Conservation (phyloP, 768 basidiomycete species). For the Ramaria rubella region DNA sequence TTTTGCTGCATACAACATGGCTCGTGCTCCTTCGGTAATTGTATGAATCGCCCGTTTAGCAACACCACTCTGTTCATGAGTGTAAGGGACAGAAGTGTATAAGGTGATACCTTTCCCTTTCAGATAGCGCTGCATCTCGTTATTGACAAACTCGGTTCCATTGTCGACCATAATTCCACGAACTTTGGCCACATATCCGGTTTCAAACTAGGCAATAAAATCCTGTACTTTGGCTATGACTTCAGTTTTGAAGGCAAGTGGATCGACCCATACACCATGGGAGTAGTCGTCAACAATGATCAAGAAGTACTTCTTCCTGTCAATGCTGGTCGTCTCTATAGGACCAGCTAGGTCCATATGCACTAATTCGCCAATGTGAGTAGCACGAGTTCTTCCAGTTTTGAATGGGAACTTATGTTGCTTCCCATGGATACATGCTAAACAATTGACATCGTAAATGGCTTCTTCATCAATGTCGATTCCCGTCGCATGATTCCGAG, state of each 20-base stretch:
- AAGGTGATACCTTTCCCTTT: too few relatives aligned
- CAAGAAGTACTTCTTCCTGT: too few relatives aligned
- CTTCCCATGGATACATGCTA: too few relatives aligned
- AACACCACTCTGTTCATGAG: conserved; percentile 1
- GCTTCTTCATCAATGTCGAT: neutral
- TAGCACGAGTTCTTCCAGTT: neutral
- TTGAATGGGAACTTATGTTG: too few relatives aligned
- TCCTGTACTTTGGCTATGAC: neutral
- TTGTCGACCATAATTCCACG: conserved; percentile 16
- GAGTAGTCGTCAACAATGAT: neutral
- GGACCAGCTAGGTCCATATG: neutral
- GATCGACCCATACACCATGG: neutral
- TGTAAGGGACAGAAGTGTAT: conserved; percentile 3
- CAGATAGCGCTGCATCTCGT: conserved; percentile 5
- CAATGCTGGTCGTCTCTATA: too few relatives aligned
- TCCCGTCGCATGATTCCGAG: neutral
- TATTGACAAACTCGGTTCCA: conserved; percentile 21
- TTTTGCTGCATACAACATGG: neutral
- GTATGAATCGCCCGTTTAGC: neutral
- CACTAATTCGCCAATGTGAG: neutral
- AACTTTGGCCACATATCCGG: neutral
- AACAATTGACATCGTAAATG: too few relatives aligned
- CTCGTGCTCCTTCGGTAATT: neutral
- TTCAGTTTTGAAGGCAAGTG: neutral
- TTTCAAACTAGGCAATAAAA: neutral